These are phyloP conservation scores for Mortierella sp. DNA, from an alignment of 371 early-diverging fungal species.

Conservation along the genomic window DNA sequence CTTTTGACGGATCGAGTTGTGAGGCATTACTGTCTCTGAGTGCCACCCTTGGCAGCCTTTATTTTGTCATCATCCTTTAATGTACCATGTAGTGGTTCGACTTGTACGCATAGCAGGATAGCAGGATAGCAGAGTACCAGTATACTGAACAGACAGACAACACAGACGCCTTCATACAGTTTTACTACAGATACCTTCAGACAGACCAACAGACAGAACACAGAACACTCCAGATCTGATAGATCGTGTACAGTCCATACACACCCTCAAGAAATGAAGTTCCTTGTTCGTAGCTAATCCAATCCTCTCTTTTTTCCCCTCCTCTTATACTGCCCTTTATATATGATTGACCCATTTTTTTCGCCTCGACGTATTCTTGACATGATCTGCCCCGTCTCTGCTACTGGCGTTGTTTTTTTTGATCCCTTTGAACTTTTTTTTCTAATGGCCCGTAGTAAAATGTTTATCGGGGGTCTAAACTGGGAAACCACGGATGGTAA, in stretches of 20 bases:
- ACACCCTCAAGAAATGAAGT: slow-evolving; percentile 43
- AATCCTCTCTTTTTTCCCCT: slow-evolving; percentile 26
- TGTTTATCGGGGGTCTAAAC: slow-evolving; percentile 94
- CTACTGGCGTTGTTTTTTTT: slow-evolving; percentile 20
- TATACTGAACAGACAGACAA: neutral
- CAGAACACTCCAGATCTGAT: slow-evolving; percentile 23
- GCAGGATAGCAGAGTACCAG: neutral
- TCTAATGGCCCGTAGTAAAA: slow-evolving; percentile 70
- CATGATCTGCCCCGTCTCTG: neutral
- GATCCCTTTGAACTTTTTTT: slow-evolving; percentile 11
- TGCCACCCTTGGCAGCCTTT: too few relatives aligned
- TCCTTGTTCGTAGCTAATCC: slow-evolving; percentile 28
- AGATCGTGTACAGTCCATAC: slow-evolving; percentile 34
- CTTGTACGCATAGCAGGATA: slow-evolving; percentile 23
- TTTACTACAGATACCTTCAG: neutral
- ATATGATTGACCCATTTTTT: slow-evolving; percentile 10
- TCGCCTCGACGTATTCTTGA: neutral
- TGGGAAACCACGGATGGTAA: slow-evolving; percentile 93
- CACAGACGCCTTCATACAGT: slow-evolving; percentile 3
- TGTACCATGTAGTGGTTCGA: neutral
- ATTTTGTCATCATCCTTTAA: neutral
- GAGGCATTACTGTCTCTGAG: too few relatives aligned
- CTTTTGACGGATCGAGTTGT: too few relatives aligned
- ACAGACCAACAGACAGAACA: slow-evolving; percentile 32
- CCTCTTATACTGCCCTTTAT: neutral